Conservation (phyloP, 2,329 filamentous ascomycete species). For the Clarireedia hainanense region DNA sequence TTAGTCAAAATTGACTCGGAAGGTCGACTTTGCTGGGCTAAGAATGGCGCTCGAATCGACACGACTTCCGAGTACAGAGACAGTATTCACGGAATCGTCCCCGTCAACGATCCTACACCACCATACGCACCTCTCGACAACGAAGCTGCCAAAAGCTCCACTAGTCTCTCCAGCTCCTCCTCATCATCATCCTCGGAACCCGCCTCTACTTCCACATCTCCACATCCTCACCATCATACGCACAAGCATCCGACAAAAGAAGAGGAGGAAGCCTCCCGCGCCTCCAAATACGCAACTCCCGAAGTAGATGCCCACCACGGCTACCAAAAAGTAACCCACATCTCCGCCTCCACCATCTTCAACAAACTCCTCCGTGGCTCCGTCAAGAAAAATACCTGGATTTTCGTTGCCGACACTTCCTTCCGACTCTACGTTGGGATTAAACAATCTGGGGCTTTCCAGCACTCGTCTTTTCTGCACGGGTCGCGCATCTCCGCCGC, state of each 20-base stretch:
- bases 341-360: constrained; percentile 65
- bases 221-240: constrained; percentile 14
- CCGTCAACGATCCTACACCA: constrained; percentile 51
- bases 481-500: constrained; percentile 75
- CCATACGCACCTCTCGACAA: constrained; percentile 32
- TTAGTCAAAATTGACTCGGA: constrained; percentile 67
- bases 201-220: not conserved
- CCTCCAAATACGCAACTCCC: constrained; percentile 57
- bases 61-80: constrained; percentile 71
- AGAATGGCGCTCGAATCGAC: constrained; percentile 70
- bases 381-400: constrained; percentile 85
- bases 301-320: constrained; percentile 54
- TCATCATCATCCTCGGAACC: not conserved
- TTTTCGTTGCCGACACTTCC: constrained; percentile 81
- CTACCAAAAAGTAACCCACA: constrained; percentile 52
- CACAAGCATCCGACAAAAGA: constrained; percentile 29
- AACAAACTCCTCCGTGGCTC: constrained; percentile 72
- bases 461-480: constrained; percentile 84
- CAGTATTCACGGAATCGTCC: constrained; percentile 67
- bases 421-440: constrained; percentile 85
- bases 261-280: constrained; percentile 47
- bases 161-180: not conserved
- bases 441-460: constrained; percentile 81
- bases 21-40: constrained; percentile 78
- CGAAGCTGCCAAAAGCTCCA: constrained; percentile 18